These are phyloP conservation scores for Pyrrhoderma noxium DNA, from an alignment of 1,284 basidiomycete genomes.

Conservation along the genomic window DNA sequence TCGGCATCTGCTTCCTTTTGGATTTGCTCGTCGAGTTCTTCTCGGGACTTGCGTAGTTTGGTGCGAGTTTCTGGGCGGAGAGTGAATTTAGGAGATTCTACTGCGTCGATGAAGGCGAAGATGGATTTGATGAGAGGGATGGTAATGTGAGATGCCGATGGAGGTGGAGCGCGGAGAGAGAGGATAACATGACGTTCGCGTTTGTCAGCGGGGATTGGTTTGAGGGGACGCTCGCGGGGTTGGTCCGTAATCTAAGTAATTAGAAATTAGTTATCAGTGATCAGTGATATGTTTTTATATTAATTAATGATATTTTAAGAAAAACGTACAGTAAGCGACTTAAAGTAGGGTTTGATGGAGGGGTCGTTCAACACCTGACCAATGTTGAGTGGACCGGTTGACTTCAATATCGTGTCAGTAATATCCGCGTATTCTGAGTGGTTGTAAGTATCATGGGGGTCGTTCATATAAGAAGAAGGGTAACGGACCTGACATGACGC, in stretches of 20 bases:
- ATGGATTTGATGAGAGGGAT: conserved; percentile 56
- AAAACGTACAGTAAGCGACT: conserved; percentile 53
- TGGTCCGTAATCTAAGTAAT: conserved; percentile 71
- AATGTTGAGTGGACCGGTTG: conserved; percentile 46
- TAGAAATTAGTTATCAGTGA: neutral
- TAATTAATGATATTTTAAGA: conserved; percentile 11
- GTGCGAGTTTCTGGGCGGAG: conserved; percentile 74
- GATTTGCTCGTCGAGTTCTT: conserved; percentile 60
- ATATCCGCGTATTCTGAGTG: conserved; percentile 68
- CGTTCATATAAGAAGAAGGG: conserved; percentile 2
- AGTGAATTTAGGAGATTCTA: conserved; percentile 40
- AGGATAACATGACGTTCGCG: conserved; percentile 70
- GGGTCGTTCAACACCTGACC: conserved; percentile 54
- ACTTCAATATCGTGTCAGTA: conserved; percentile 73
- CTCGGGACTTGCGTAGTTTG: conserved; percentile 67
- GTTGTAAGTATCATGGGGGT: conserved; percentile 16
- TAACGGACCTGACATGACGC: conserved; percentile 70
- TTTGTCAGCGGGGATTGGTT: conserved; percentile 39
- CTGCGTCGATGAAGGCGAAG: conserved; percentile 68
- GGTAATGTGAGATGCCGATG: conserved; percentile 42
- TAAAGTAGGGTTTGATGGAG: conserved; percentile 65
- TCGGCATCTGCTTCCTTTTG: conserved; percentile 65
- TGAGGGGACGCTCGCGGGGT: conserved; percentile 59
- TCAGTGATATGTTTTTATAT: conserved; percentile 4
- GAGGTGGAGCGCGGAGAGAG: conserved; percentile 51